Percentiles rank a stretch among this genome's conserved stretches.
These are phyloP conservation scores for Saccharum hybrid DNA, from an alignment of 202 grass and related monocot species.

Conservation along the genomic window DNA sequence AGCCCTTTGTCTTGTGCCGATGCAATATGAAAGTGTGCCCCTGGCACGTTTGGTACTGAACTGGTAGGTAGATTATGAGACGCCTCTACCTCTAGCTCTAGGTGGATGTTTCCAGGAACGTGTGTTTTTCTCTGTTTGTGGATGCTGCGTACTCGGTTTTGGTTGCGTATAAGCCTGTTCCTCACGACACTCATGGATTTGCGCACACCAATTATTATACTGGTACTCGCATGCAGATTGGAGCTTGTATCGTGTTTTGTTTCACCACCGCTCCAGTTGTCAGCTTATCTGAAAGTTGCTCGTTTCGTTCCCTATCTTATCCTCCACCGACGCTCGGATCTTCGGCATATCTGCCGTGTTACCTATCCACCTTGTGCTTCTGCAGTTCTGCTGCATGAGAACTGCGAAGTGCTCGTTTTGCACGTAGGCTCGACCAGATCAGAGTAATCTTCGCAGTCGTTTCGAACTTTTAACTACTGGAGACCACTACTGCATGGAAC, in stretches of 20 bases:
- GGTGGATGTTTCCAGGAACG: slow-evolving; percentile 16
- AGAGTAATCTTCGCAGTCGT: too few species aligned
- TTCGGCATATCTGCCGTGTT: slow-evolving; percentile 27
- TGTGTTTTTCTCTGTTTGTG: slow-evolving; percentile 4
- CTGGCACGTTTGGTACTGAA: neutral
- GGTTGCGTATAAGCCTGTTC: slow-evolving; percentile 25
- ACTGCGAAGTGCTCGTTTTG: neutral
- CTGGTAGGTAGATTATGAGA: neutral
- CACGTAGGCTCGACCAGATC: neutral
- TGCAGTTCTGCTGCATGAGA: neutral
- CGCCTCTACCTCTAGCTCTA: neutral
- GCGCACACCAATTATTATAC: neutral
- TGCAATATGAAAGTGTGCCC: neutral
- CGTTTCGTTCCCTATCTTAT: slow-evolving; percentile 3
- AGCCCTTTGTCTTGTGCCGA: neutral
- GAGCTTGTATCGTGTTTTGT: slow-evolving; percentile 22
- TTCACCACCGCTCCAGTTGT: neutral
- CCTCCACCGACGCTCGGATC: slow-evolving; percentile 23
- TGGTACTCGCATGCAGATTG: neutral
- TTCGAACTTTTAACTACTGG: too few species aligned
- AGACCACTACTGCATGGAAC: too few species aligned
- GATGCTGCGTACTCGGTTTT: slow-evolving; percentile 21
- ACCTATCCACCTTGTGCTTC: neutral
- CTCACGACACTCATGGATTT: neutral
- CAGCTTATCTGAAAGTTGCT: neutral